Conservation (phyloP, 345 rosid species). For the Psidium guajava region DNA sequence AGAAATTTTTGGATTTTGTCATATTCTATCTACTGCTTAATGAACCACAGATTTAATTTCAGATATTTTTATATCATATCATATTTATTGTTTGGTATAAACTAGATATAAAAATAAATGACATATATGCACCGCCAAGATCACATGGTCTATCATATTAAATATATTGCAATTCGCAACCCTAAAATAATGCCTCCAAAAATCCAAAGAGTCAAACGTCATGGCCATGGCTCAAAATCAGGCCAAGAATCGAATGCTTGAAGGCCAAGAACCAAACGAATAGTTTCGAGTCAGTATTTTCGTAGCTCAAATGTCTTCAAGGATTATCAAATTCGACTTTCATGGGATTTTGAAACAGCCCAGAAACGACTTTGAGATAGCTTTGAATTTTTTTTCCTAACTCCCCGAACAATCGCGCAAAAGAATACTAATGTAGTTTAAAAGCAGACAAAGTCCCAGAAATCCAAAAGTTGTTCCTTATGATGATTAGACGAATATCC, state of each 20-base stretch:
- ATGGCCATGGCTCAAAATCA: slow-evolving; percentile 2
- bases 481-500: background rate
- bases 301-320: background rate
- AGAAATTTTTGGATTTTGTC: no score
- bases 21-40: no score
- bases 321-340: background rate
- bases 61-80: no score
- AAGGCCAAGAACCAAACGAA: background rate
- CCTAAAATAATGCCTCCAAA: slow-evolving; percentile 74
- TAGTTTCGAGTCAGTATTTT: background rate
- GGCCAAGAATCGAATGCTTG: no score
- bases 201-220: slow-evolving; percentile 32
- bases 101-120: no score
- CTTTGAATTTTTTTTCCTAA: background rate
- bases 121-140: slow-evolving; percentile 25
- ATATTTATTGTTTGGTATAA: no score
- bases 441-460: background rate
- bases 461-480: background rate
- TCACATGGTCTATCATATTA: slow-evolving; percentile 66
- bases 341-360: background rate
- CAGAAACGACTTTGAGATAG: background rate
- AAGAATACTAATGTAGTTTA: background rate
- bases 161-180: slow-evolving; percentile 57
- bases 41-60: no score
- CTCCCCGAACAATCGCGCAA: background rate